A percentile compares a stretch with the other conserved stretches of the same genome.
Conservation (phyloP, 331 rosid genomes). For the Acacia pycnantha region DNA sequence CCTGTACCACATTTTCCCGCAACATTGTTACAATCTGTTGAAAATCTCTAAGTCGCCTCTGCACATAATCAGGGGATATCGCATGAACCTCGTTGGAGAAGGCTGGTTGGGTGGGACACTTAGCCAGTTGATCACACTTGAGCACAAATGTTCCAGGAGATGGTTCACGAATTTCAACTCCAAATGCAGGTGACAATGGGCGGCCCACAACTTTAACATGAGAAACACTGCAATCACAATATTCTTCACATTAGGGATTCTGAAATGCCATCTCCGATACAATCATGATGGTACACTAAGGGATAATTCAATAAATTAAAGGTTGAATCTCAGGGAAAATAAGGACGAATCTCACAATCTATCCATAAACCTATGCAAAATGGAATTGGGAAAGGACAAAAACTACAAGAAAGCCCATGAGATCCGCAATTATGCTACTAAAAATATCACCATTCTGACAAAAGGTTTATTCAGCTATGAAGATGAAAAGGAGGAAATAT, state of each 20-base stretch:
- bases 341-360: background rate
- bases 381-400: background rate
- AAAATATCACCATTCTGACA: background rate
- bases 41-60: slow-evolving; percentile 34
- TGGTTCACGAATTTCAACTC: slow-evolving; percentile 52
- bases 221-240: slow-evolving; percentile 61
- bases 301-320: background rate
- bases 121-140: slow-evolving; percentile 44
- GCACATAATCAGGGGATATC: slow-evolving; percentile 7
- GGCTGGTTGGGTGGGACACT: slow-evolving; percentile 15
- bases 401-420: background rate
- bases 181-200: slow-evolving; percentile 58
- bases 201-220: slow-evolving; percentile 68
- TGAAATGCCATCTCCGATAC: slow-evolving; percentile 10
- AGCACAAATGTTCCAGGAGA: slow-evolving; percentile 59
- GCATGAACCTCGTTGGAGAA: slow-evolving; percentile 27
- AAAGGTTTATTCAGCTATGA: background rate
- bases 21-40: slow-evolving; percentile 38
- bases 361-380: background rate
- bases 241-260: slow-evolving; percentile 23
- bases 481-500: background rate
- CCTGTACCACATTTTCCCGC: slow-evolving; percentile 39
- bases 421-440: background rate
- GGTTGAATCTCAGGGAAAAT: background rate
- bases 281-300: background rate